Evolutionary conservation across 331 rosid genomes (phyloP), one percentile per base, ranked within the genome.

Genomic region (Malus hybrid): DNA sequence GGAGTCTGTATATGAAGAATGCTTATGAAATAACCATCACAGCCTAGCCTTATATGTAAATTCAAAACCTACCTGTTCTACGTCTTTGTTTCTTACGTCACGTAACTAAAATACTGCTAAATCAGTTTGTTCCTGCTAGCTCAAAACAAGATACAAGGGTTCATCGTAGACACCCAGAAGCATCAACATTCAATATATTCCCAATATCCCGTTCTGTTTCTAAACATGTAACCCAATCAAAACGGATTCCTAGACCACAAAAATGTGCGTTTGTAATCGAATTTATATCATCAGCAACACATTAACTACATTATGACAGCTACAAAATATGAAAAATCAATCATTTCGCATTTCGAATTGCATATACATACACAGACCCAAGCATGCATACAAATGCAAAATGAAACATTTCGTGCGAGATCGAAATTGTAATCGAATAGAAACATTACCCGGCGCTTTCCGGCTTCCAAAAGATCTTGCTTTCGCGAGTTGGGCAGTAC

Each of bases 401-500:
- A 77, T 18, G 32, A 24, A 48, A 36, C 57, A 68, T 63, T 36
- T 13, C 42, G 1, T 32, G 19, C 9, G 6, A 16, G 36, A 66
- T 42, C 44, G 66, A 34, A 7, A 48, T 11, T 44, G 46, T 33
- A 33, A 46, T 44, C 60, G 16, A 32, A 62, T 24, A 42, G 48
- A 66, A 75, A 16, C 65, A 85, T 11, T 84, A 94, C 99, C 90
- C 93, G 89, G 66, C 96, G 95, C 81, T 90, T 94, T 75, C 99
- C 99, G 76, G 97, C 97, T 86, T 92, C 89, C 79, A 95, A 92
- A 86, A 86, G 96, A 82, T 92, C 96, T 75, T 86, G 88, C 77
- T 94, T 94, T 82, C 85, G 82, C 67, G 93, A 77, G 73, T 79
- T 87, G 28, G 94, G 86, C 78, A 91, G 85, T 77, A 90, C 99